Evolutionary conservation across 192 early-diverging fungal genomes (phyloP).

Genomic region (Borealophlyctis nickersoniae): DNA sequence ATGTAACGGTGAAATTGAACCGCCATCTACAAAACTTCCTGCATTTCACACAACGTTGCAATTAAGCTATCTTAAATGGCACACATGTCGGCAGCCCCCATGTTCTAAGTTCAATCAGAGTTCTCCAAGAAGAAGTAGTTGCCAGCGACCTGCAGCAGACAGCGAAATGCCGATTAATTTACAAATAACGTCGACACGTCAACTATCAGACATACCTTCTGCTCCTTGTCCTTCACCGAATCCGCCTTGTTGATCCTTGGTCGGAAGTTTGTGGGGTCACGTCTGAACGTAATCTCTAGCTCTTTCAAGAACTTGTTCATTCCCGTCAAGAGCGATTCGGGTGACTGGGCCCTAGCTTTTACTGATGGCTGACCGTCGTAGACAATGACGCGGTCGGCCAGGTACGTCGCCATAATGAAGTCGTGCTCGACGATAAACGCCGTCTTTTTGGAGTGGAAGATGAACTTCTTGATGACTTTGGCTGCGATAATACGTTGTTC

Average conservation of each 20-base stretch:
- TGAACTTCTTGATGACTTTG: constrained; percentile 98
- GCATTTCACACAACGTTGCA: too few species aligned
- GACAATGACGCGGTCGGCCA: constrained; percentile 94
- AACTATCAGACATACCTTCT: constrained; percentile 60
- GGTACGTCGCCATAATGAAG: constrained; percentile 98
- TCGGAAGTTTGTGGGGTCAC: constrained; percentile 95
- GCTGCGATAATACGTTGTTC: constrained; percentile 98
- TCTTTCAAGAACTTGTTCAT: constrained; percentile 96
- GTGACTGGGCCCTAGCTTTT: constrained; percentile 73
- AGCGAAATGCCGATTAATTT: not conserved
- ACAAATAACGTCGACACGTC: not conserved
- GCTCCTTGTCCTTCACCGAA: constrained; percentile 93
- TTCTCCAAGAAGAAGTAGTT: constrained; percentile 40
- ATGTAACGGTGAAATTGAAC: too few species aligned
- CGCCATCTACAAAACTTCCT: too few species aligned
- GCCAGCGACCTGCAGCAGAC: constrained; percentile 17
- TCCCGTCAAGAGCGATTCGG: constrained; percentile 86
- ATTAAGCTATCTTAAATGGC: too few species aligned
- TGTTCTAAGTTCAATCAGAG: not conserved
- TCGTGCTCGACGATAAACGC: constrained; percentile 99
- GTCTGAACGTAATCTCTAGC: constrained; percentile 93
- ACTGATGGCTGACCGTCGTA: constrained; percentile 90
- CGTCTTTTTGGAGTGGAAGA: constrained; percentile 93
- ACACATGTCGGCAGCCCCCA: too few species aligned
- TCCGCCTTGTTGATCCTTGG: constrained; percentile 97